Conservation (phyloP, 805 yeast genomes). For the Debaryomyces prosopidis region DNA sequence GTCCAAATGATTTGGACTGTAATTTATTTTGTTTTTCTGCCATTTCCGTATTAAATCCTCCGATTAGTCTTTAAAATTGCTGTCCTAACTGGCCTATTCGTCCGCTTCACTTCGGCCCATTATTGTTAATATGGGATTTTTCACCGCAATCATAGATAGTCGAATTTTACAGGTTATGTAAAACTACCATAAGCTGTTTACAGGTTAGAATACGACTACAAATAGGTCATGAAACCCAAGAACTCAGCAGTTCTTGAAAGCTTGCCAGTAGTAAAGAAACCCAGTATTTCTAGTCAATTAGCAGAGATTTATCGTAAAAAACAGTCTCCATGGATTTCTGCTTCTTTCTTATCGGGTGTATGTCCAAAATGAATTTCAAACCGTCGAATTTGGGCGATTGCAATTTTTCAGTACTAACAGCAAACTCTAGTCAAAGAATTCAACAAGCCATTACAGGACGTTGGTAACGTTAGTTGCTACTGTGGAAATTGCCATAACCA, state of each 20-base stretch:
- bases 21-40: neutral
- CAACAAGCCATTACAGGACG: conserved; percentile 30
- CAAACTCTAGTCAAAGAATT: conserved; percentile 30
- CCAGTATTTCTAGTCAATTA: too few relatives aligned
- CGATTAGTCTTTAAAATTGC: too few relatives aligned
- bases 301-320: too few relatives aligned
- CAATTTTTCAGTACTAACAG: conserved; percentile 3
- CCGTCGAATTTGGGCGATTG: neutral
- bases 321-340: conserved; percentile 24
- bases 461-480: conserved; percentile 35
- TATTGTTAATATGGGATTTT: too few relatives aligned
- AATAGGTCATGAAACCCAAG: neutral
- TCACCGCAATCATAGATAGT: too few relatives aligned
- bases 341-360: conserved; percentile 37
- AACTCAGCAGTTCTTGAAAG: too few relatives aligned
- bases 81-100: too few relatives aligned
- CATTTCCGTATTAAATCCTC: neutral
- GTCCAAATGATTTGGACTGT: conserved; percentile 5
- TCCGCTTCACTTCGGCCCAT: too few relatives aligned
- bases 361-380: conserved; percentile 12
- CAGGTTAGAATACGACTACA: neutral
- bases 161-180: too few relatives aligned
- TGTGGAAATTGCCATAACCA: conserved; percentile 63
- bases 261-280: too few relatives aligned
- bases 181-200: neutral